Conservation (phyloP, 2,329 filamentous ascomycete genomes). For the Chaetomium globosum region DNA sequence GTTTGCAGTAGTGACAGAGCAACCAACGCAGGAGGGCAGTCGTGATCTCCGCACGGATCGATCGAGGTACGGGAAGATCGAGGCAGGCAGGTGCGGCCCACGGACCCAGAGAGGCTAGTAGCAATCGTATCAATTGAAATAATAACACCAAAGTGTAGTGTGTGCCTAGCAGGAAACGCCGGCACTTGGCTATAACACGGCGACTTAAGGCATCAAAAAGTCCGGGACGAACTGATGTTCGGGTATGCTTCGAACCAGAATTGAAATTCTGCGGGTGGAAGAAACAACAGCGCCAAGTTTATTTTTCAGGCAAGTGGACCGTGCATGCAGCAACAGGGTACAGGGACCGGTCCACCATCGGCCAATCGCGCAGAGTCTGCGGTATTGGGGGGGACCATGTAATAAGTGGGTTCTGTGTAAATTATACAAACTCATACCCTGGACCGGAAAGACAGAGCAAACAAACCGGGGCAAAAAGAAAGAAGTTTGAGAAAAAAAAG, state of each 20-base stretch:
- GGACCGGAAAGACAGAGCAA: neutral
- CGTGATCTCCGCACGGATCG: neutral
- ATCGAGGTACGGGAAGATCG: constrained; percentile 10
- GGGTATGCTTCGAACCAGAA: constrained; percentile 31
- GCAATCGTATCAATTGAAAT: constrained; percentile 18
- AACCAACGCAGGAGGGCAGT: neutral
- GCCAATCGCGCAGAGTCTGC: neutral
- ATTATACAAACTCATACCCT: no score
- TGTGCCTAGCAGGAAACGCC: constrained; percentile 29
- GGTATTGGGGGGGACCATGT: neutral
- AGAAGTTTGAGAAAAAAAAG: neutral
- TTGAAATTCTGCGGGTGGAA: constrained; percentile 29
- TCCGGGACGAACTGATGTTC: constrained; percentile 35
- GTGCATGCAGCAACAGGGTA: constrained; percentile 7
- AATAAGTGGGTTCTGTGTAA: no score
- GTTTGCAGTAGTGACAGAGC: neutral
- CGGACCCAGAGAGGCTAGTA: neutral
- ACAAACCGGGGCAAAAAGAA: neutral
- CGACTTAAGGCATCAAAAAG: constrained; percentile 28
- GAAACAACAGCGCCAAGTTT: constrained; percentile 19
- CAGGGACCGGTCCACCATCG: no score
- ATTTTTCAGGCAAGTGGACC: constrained; percentile 25
- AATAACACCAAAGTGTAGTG: constrained; percentile 10
- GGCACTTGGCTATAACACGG: constrained; percentile 36
- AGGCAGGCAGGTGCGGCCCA: constrained; percentile 18